Evolutionary conservation across 768 basidiomycete genomes (phyloP), one percentile per base, ranked within the genome.

Genomic region (Rhizopogon rudus): DNA sequence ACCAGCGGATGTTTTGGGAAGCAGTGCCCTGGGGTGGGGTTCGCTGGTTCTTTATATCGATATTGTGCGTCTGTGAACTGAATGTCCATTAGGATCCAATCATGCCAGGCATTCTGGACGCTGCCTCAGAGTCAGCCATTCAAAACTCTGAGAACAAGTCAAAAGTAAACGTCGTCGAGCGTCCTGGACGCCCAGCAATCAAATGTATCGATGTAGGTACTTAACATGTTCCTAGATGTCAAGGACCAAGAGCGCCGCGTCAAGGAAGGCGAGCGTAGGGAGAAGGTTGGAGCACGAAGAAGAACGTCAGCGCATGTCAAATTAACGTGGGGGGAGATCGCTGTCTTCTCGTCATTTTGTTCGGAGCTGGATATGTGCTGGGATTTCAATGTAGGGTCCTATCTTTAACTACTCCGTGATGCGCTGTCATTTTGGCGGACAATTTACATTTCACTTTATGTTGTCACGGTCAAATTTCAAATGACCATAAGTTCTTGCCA

Each of bases 1-100:
- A 25, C 25, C 83, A 86, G 61, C 79, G 84, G 42, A 71, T 82
- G 43, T 92, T 87, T 67, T 93, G 89, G 88, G 91, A 92, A 66
- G 81, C 85, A 31, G 80, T 87, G 40, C 76, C 77, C 10, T 90
- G 92, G 62, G 82, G 84, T 55, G 69, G 80, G 70, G 91, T 90
- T 64, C 22, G 22, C 22, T 22, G 22, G 22, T 22, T 33, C 10
- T 39, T 40, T 13, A 10, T 60, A 44, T 40, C 22, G 0, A 12
- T 35, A 35, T 43, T n/a, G n/a, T 31, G 31, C 8, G 3, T 44
- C 16, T 9, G 13, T 12, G 39, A n/a, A 9, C 29, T 45, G 35
- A 20, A 41, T 51, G 51, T 20, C 42, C 17, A 53, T 29, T 52
- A 91, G 89, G 80, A 33, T 33, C 81, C 85, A 9, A 67, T 87